A percentile compares a stretch with the other conserved stretches of the same genome.
Conservation (phyloP, 2,329 filamentous ascomycete species). For the Ophiostoma montium region DNA sequence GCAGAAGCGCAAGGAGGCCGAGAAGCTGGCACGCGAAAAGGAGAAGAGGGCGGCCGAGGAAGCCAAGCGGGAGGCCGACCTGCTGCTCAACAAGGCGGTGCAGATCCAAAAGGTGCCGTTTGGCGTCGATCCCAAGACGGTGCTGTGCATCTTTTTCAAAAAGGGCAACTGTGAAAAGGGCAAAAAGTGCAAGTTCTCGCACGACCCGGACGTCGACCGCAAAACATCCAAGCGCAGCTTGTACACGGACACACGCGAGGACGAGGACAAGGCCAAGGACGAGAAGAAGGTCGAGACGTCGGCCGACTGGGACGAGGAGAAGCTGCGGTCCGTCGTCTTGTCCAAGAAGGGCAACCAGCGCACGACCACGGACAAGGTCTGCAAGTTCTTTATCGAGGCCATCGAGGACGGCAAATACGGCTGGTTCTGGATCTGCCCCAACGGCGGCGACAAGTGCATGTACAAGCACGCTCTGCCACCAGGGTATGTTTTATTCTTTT, state of each 20-base stretch:
- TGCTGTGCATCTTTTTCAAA: constrained; percentile 92
- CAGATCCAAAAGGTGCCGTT: constrained; percentile 98
- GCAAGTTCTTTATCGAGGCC: constrained; percentile 95
- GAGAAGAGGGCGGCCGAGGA: constrained; percentile 87
- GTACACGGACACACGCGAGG: constrained; percentile 69
- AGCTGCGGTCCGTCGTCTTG: constrained; percentile 75
- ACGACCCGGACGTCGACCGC: constrained; percentile 77
- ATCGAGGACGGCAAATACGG: constrained; percentile 98
- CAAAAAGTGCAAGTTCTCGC: constrained; percentile 94
- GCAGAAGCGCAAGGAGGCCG: constrained; percentile 64
- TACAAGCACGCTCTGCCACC: constrained; percentile 92
- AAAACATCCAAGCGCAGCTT: constrained; percentile 87
- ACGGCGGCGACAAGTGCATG: constrained; percentile 95
- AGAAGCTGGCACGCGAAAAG: constrained; percentile 54
- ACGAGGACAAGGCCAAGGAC: constrained; percentile 42
- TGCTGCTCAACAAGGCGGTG: constrained; percentile 78
- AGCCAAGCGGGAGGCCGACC: constrained; percentile 65
- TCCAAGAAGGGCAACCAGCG: constrained; percentile 96
- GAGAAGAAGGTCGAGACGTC: constrained; percentile 85
- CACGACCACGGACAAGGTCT: constrained; percentile 94
- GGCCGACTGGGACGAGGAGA: constrained; percentile 95
- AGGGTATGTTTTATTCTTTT: constrained; percentile 45
- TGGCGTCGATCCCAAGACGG: constrained; percentile 94
- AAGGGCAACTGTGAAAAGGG: constrained; percentile 97
- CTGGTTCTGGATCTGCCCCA: constrained; percentile 98